Conservation (phyloP, 139 green algal genomes). For the Auxenochlorella protothecoides region DNA sequence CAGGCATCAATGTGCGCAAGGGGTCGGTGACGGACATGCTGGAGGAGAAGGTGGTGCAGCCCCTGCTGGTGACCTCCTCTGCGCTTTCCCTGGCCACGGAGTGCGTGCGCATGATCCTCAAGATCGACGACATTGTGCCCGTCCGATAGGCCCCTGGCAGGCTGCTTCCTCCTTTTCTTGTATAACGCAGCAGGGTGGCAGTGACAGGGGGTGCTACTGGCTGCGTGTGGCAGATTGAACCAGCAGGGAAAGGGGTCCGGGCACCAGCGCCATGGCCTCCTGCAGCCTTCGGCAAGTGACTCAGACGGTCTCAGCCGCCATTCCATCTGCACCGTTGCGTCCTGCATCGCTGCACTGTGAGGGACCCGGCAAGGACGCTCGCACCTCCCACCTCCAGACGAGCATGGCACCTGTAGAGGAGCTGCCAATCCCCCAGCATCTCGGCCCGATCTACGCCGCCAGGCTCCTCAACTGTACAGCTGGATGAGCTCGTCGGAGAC, state of each 20-base stretch:
- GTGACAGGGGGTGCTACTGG: too few relatives aligned
- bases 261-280: too few relatives aligned
- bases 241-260: too few relatives aligned
- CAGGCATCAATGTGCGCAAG: conserved; percentile 74
- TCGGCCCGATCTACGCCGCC: not conserved
- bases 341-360: too few relatives aligned
- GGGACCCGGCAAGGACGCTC: too few relatives aligned
- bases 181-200: too few relatives aligned
- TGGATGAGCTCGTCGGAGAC: conserved; percentile 94
- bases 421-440: too few relatives aligned
- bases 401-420: not conserved
- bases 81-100: conserved; percentile 90
- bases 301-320: too few relatives aligned
- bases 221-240: too few relatives aligned
- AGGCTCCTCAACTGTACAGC: conserved; percentile 61
- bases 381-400: not conserved
- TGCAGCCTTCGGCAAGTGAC: too few relatives aligned
- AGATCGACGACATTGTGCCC: conserved; percentile 94
- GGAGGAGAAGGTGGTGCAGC: conserved; percentile 93
- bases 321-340: too few relatives aligned
- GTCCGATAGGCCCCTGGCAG: not conserved
- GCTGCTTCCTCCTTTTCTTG: too few relatives aligned
- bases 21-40: conserved; percentile 64
- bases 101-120: conserved; percentile 94
- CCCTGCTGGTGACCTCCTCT: conserved; percentile 81